Conservation (phyloP, 148 eudicot species). For the Beta vulgaris region DNA sequence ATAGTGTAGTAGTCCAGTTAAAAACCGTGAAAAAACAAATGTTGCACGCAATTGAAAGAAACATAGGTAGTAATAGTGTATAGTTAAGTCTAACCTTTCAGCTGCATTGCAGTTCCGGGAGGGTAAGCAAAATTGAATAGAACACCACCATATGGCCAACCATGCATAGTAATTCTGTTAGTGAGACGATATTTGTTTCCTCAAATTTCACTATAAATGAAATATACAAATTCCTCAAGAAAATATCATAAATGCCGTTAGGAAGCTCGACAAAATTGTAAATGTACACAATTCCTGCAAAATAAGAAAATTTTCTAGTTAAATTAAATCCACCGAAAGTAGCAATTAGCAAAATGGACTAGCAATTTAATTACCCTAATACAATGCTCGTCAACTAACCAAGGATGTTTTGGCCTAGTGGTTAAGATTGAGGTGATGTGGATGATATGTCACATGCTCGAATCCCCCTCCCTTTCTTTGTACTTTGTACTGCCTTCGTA, state of each 20-base stretch:
- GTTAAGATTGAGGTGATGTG: no score
- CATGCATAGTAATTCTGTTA: slow-evolving; percentile 5
- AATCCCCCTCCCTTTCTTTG: no score
- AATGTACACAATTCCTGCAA: slow-evolving; percentile 43
- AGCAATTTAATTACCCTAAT: not conserved
- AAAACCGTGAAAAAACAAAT: no score
- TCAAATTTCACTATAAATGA: slow-evolving; percentile 1
- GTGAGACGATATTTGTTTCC: slow-evolving; percentile 5
- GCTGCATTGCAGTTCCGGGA: slow-evolving; percentile 8
- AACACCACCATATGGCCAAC: slow-evolving; percentile 17
- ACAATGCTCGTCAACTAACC: no score
- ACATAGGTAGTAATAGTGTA: not conserved
- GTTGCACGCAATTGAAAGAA: no score
- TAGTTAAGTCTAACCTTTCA: slow-evolving; percentile 20
- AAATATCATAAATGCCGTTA: slow-evolving; percentile 29
- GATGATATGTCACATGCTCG: no score
- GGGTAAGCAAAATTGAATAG: slow-evolving; percentile 23
- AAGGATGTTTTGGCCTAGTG: no score
- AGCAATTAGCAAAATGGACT: no score
- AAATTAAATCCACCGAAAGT: not conserved
- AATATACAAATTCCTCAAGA: slow-evolving; percentile 21
- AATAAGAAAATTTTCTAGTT: not conserved
- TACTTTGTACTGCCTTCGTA: no score
- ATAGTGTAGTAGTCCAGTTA: no score
- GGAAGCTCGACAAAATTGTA: slow-evolving; percentile 25